phyloP scores from a whole-genome alignment of 176 grass and related monocot species.

The Bolboschoenus planiculmis region DNA sequence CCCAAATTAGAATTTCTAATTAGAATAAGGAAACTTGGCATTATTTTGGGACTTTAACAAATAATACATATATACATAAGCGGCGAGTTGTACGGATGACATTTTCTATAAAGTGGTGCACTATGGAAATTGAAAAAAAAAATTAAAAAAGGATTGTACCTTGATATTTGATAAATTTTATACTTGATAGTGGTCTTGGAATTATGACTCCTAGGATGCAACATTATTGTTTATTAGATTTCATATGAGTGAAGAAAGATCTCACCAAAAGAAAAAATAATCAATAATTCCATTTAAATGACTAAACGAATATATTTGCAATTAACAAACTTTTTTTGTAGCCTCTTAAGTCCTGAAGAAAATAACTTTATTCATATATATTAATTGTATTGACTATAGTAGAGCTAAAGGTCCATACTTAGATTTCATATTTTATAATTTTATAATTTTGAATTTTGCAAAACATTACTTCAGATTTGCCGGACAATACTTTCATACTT shows the following conservation, averaged over 20 bases:
- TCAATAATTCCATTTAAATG: no score
- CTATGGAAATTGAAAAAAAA: background rate
- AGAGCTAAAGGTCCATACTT: no score
- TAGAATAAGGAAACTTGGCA: background rate
- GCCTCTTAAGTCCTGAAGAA: no score
- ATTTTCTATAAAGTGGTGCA: slow-evolving; percentile 16
- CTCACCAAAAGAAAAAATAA: no score
- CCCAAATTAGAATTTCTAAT: background rate
- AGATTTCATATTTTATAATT: no score
- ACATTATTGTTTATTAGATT: slow-evolving; percentile 9
- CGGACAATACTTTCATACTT: no score
- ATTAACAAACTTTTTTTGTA: no score
- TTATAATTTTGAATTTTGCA: no score
- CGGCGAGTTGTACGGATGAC: background rate
- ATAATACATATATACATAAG: background rate
- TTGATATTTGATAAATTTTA: background rate
- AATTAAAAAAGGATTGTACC: background rate
- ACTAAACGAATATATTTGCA: no score
- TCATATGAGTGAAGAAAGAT: background rate
- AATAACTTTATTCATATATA: no score
- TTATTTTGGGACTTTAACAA: background rate
- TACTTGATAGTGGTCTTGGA: slow-evolving; percentile 16
- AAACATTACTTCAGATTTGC: no score
- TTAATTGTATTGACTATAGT: no score
- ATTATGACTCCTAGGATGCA: slow-evolving; percentile 19